Percentiles rank a stretch among this genome's conserved stretches.
Conservation (phyloP, 78 protist species). For the Dictyostelium brefeldianum region DNA sequence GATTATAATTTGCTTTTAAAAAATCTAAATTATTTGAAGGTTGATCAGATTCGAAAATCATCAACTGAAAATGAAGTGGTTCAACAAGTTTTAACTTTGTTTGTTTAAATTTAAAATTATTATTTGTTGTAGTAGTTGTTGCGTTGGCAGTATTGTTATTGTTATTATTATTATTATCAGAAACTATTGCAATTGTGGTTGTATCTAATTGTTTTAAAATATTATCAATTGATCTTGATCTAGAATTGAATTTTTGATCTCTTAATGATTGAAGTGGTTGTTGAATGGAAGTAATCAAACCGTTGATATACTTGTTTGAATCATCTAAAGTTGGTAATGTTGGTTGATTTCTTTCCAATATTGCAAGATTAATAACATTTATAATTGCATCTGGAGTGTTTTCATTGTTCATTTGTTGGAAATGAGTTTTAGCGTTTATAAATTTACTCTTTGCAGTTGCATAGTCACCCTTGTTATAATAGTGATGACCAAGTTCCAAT, state of each 20-base stretch:
- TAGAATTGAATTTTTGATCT: neutral
- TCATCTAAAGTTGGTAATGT: neutral
- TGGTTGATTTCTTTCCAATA: slow-evolving; percentile 7
- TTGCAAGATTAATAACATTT: slow-evolving; percentile 26
- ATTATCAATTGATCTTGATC: neutral
- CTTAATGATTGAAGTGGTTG: neutral
- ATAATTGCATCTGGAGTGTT: slow-evolving; percentile 52
- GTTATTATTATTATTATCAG: neutral
- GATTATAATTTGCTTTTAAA: neutral
- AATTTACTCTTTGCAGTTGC: slow-evolving; percentile 17
- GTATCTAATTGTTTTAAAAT: neutral
- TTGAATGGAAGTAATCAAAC: neutral
- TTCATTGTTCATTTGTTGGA: slow-evolving; percentile 12
- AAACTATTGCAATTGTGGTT: neutral
- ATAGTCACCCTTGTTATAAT: slow-evolving; percentile 1
- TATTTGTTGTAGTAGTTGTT: neutral
- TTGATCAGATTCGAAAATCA: neutral
- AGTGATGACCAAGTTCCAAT: slow-evolving; percentile 46
- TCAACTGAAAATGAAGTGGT: neutral
- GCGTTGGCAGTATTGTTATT: neutral
- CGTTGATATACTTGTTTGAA: neutral
- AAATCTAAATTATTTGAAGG: neutral
- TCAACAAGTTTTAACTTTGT: slow-evolving; percentile 6
- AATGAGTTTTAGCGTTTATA: slow-evolving; percentile 11
- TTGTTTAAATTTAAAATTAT: neutral